A percentile compares a stretch with the other conserved stretches of the same genome.
These are phyloP conservation scores for Russula olivacea DNA, from an alignment of 768 basidiomycete species.

Conservation along the genomic window DNA sequence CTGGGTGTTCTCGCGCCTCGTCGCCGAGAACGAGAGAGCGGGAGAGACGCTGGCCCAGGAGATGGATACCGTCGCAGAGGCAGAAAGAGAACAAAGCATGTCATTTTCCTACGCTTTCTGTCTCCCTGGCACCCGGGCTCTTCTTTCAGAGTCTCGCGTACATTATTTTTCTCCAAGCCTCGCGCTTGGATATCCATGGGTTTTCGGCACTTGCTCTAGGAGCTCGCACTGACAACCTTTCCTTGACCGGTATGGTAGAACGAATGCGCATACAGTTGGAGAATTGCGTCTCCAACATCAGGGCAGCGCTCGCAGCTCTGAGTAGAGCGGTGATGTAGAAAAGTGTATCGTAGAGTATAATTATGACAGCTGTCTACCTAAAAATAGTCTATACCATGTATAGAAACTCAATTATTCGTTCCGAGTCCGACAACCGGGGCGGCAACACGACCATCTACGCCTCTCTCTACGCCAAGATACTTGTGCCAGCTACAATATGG, in stretches of 20 bases:
- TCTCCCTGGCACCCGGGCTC: constrained; percentile 9
- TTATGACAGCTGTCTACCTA: background rate
- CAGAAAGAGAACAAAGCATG: constrained; percentile 26
- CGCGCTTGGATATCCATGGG: background rate
- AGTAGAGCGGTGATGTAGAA: constrained; percentile 17
- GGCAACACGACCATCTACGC: background rate
- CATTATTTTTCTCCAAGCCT: no score
- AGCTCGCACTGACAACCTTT: constrained; percentile 6
- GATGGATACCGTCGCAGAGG: constrained; percentile 21
- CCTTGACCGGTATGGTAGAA: constrained; percentile 7
- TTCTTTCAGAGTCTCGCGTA: background rate
- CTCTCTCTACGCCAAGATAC: background rate
- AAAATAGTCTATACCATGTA: constrained; percentile 4
- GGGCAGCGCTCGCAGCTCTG: constrained; percentile 12
- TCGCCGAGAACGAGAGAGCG: constrained; percentile 20
- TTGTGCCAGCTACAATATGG: constrained; percentile 35
- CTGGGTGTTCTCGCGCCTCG: constrained; percentile 22
- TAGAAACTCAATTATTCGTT: background rate
- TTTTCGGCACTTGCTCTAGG: background rate
- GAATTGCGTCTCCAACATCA: constrained; percentile 21
- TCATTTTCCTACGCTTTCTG: background rate
- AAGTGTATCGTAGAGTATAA: background rate
- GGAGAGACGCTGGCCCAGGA: constrained; percentile 16
- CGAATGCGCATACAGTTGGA: constrained; percentile 19
- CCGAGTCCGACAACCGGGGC: background rate